Evolutionary conservation across 495 filamentous ascomycete species (phyloP).

Genomic region (Achaetomiella virescens): DNA sequence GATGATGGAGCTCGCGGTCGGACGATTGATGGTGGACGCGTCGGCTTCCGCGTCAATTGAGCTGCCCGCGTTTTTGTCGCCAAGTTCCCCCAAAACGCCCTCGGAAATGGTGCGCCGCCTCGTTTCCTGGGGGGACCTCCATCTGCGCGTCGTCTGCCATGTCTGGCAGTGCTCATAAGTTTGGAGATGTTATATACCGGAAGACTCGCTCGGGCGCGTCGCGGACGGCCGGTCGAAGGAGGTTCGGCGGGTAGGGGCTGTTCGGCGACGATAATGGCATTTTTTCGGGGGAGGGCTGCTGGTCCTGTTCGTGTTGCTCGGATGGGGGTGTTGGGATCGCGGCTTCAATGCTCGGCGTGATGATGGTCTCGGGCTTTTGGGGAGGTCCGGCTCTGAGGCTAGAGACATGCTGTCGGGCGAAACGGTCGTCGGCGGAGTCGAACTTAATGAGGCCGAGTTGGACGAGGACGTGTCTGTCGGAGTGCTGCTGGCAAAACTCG

Average conservation of each 20-base stretch:
- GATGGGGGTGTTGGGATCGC: conserved; percentile 18
- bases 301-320: conserved; percentile 18
- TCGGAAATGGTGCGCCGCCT: conserved; percentile 40
- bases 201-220: conserved; percentile 40
- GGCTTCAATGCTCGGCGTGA: conserved; percentile 17
- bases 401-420: conserved; percentile 41
- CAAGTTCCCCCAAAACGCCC: conserved; percentile 21
- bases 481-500: conserved; percentile 29
- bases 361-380: conserved; percentile 18
- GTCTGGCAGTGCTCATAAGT: conserved; percentile 41
- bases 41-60: conserved; percentile 13
- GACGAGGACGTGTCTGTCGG: conserved; percentile 37
- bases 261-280: conserved; percentile 36
- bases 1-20: conserved; percentile 18
- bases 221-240: conserved; percentile 30
- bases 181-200: conserved; percentile 52
- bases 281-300: conserved; percentile 24
- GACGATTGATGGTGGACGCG: conserved; percentile 16
- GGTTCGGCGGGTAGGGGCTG: conserved; percentile 13
- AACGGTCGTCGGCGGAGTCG: conserved; percentile 43
- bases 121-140: conserved; percentile 33
- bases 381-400: conserved; percentile 33
- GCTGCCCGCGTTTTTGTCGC: conserved; percentile 17
- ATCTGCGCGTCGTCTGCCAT: conserved; percentile 37
- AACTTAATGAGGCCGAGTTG: conserved; percentile 39